Base-by-base conservation (phyloP, 257 asterid species). In the Solanum pennellii region DNA sequence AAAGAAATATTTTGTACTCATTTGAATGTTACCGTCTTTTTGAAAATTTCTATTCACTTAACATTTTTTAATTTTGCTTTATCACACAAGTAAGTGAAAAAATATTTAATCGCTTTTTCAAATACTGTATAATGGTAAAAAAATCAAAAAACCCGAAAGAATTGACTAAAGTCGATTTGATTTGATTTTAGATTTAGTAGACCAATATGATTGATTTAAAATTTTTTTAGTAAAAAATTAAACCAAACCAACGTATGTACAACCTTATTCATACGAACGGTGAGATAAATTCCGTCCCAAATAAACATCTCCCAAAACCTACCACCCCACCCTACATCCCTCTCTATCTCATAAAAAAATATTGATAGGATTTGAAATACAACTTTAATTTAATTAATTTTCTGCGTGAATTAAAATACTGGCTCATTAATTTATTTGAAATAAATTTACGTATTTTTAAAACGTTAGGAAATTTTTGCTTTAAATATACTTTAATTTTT, bases 111-210 rank as follows among this genome's bases (percentile, higher is more conserved):
- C 6, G 35, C 35, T 33, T 33, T 33, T 33, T 33, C 35, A 33
- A 33, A 33, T 4, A 33, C 0, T 33, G 5, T 33, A 33, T 1
- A 33, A 1, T 33, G 5, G 35, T 33, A 33, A 33, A 33, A 33
- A 33, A 33, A 3, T 33, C 1, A 0, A 3, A 33, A 33, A 33
- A 33, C 0, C 0, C 0, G 1, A 33, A 33, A 33, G 1, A 4
- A 33, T 1, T 33, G 5, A 33, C 5, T 33, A 33, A 33, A 33
- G 35, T 0, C 5, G 0, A 0, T 33, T 33, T 33, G 5, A 33
- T 33, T 33, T 33, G 6, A 3, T 33, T 33, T 33, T 33, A 0
- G 0, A 33, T 33, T 33, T 33, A 33, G 5, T 33, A 33, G 35
- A 33, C 35, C 35, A 5, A 33, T 1, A 3, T 33, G 0, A 33